These are phyloP conservation scores for Alternaria longipes DNA, from an alignment of 2,329 filamentous ascomycete species.

Conservation along the genomic window DNA sequence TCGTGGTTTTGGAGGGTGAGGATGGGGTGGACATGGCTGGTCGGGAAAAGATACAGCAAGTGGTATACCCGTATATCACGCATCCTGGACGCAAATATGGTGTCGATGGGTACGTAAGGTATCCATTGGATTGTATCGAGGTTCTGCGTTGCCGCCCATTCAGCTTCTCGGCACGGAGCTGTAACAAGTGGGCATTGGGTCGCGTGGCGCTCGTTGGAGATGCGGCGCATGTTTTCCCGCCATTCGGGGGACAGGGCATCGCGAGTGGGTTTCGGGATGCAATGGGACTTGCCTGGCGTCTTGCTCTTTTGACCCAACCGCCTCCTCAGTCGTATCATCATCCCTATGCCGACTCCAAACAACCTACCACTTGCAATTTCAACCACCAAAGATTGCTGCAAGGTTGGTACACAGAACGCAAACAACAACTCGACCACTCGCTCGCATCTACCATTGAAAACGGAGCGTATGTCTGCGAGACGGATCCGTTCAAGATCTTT, in stretches of 20 bases:
- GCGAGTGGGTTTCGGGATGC: slow-evolving; percentile 19
- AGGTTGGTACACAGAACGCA: background rate
- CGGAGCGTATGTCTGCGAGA: background rate
- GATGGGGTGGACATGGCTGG: background rate
- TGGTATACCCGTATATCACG: background rate
- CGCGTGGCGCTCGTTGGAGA: slow-evolving; percentile 11
- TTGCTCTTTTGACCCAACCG: background rate
- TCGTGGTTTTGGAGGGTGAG: background rate
- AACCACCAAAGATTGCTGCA: background rate
- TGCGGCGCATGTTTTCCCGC: slow-evolving; percentile 23
- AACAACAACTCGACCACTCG: background rate
- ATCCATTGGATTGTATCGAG: slow-evolving; percentile 4
- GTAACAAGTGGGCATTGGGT: background rate
- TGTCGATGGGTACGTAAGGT: background rate
- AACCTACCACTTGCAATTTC: too few species aligned
- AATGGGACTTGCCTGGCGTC: slow-evolving; percentile 1
- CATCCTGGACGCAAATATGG: background rate
- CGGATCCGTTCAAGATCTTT: background rate
- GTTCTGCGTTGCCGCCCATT: slow-evolving; percentile 5
- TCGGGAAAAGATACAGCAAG: background rate
- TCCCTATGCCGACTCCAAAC: background rate
- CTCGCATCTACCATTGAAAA: background rate
- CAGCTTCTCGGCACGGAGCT: slow-evolving; percentile 2
- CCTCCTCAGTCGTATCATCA: background rate
- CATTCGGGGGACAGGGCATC: slow-evolving; percentile 22